These are phyloP conservation scores for Pseudogymnoascus pannorum DNA, from an alignment of 2,329 filamentous ascomycete genomes.

Conservation along the genomic window DNA sequence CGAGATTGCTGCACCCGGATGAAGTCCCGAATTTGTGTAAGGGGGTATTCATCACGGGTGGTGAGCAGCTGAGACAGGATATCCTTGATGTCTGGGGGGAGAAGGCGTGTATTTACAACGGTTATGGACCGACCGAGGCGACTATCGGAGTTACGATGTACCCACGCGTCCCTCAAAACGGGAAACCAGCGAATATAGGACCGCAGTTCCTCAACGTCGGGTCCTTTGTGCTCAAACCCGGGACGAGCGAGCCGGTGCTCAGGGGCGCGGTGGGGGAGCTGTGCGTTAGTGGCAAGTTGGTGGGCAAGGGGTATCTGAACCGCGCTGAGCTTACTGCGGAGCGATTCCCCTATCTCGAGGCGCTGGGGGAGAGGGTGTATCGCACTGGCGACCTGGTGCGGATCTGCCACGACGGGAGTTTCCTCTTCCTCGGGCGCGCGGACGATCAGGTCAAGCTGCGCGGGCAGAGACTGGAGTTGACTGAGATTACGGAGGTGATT, in stretches of 20 bases:
- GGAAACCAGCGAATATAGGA: slow-evolving; percentile 82
- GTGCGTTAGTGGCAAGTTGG: slow-evolving; percentile 77
- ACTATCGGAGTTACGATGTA: slow-evolving; percentile 92
- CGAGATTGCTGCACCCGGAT: slow-evolving; percentile 67
- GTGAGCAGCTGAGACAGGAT: slow-evolving; percentile 80
- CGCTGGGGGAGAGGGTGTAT: slow-evolving; percentile 60
- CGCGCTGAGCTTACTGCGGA: slow-evolving; percentile 68
- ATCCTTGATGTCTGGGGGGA: slow-evolving; percentile 82
- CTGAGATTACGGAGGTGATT: slow-evolving; percentile 83
- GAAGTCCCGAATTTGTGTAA: slow-evolving; percentile 72
- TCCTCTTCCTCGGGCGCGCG: slow-evolving; percentile 79
- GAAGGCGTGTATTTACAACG: slow-evolving; percentile 78
- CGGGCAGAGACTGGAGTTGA: slow-evolving; percentile 81
- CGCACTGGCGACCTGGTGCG: slow-evolving; percentile 85
- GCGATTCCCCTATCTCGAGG: slow-evolving; percentile 60
- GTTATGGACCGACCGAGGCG: slow-evolving; percentile 85
- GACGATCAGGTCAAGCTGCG: slow-evolving; percentile 91
- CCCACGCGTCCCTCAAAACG: slow-evolving; percentile 68
- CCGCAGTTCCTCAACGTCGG: slow-evolving; percentile 82
- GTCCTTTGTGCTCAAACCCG: slow-evolving; percentile 66
- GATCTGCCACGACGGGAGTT: slow-evolving; percentile 69
- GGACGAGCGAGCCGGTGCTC: slow-evolving; percentile 63
- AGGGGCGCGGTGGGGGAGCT: slow-evolving; percentile 78
- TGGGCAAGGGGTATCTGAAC: slow-evolving; percentile 85
- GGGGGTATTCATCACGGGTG: slow-evolving; percentile 89